A percentile compares a stretch with the other conserved stretches of the same genome.
These are phyloP conservation scores for Amylostereum areolatum DNA, from an alignment of 1,284 basidiomycete genomes.

Conservation along the genomic window DNA sequence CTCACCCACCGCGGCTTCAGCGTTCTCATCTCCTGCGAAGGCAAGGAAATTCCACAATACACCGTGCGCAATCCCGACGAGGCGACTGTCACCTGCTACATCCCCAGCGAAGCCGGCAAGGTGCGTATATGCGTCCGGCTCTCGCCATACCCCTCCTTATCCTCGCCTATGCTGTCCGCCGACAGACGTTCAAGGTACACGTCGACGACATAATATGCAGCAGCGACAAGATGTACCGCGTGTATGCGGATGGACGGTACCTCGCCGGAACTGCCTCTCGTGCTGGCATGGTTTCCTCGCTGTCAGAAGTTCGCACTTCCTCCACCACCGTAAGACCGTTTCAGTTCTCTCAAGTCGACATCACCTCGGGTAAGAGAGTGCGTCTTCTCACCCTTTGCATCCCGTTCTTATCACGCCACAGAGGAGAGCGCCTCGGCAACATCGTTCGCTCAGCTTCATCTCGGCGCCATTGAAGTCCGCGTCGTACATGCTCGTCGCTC, in stretches of 20 bases:
- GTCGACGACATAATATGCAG: background rate
- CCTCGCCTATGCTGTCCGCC: background rate
- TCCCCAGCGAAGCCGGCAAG: slow-evolving; percentile 3
- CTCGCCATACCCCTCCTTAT: background rate
- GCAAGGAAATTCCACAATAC: background rate
- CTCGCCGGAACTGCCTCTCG: background rate
- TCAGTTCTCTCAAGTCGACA: background rate
- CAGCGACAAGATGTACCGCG: background rate
- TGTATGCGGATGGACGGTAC: background rate
- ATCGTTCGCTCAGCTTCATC: background rate
- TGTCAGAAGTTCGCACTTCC: background rate
- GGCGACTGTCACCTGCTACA: background rate
- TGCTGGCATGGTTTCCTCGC: background rate
- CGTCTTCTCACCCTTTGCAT: background rate
- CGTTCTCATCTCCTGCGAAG: background rate
- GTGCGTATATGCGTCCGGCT: background rate
- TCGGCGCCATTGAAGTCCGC: background rate
- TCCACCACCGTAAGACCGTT: background rate
- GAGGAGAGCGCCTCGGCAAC: background rate
- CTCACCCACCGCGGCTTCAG: background rate
- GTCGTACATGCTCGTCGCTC: background rate
- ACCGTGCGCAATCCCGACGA: background rate
- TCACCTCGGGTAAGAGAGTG: background rate
- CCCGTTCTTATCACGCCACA: too few species aligned
- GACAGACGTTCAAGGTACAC: background rate